Evolutionary conservation across 140 eudicot species (phyloP), one percentile per base, ranked within the genome.

Genomic region (Stevia rebaudiana): DNA sequence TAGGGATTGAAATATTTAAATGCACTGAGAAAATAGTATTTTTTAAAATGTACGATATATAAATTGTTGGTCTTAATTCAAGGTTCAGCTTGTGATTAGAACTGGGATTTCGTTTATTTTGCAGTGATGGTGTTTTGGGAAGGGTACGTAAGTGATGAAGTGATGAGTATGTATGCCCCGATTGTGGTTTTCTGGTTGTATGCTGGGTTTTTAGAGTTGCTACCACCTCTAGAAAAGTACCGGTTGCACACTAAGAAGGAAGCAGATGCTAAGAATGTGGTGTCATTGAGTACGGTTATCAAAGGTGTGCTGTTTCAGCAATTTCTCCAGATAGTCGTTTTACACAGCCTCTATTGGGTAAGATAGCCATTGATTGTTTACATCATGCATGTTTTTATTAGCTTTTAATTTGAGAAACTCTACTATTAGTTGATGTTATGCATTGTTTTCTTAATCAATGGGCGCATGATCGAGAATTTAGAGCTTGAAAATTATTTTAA

Each of bases 161-260:
- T 71, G 12, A 85, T 88, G 96, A 90, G 96, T 17, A 88, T 90
- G 58, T 88, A 82, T 82, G 87, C 89, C 51, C 96, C 96, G 17
- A 73, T 85, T 44, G 76, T 85, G 41, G 88, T 88, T 21, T 88
- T 85, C 47, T 88, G 96, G 96, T 17, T 79, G 69, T 87, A 87
- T 61, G 88, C 88, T 0, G 95, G 95, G 1, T 31, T 84, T 41
- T 87, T 84, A 48, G 86, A 83, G 84, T 54, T 83, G 65, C 67
- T 84, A 23, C 91, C 88, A 3, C 85, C 89, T 12, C 59, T 87
- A 33, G 92, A 87, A 36, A 79, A 81, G 22, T 87, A 84, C 25
- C 71, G 96, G 24, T 65, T 88, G 73, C 96, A 88, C 59, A 80
- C 94, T 0, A 46, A 81, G 28, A 78, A 79, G 37, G 96, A 84